These are phyloP conservation scores for Scedosporium aurantiacum DNA, from an alignment of 2,329 filamentous ascomycete genomes.

Conservation along the genomic window DNA sequence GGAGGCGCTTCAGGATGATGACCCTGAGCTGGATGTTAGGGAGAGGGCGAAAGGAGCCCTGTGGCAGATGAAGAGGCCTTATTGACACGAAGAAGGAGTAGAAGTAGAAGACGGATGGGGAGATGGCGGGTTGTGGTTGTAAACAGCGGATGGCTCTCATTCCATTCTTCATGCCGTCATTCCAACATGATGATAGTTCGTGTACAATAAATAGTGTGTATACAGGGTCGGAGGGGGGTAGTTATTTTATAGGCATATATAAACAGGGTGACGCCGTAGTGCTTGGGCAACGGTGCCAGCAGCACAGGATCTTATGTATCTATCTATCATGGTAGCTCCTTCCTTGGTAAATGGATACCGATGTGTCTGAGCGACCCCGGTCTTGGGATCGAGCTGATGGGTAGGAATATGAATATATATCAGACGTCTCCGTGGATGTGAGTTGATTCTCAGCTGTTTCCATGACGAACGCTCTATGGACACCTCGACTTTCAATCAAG, in stretches of 20 bases:
- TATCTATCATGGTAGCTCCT: too few relatives aligned
- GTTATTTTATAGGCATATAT: background rate
- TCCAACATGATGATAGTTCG: too few relatives aligned
- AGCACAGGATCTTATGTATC: background rate
- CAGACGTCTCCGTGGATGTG: too few relatives aligned
- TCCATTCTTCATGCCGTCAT: background rate
- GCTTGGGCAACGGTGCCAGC: background rate
- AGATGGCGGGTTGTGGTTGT: background rate
- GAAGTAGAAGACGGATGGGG: background rate
- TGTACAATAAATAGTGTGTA: background rate
- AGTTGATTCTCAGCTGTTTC: too few relatives aligned
- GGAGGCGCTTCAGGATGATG: conserved; percentile 47
- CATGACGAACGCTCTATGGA: too few relatives aligned
- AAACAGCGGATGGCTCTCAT: background rate
- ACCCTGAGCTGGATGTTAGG: conserved; percentile 69
- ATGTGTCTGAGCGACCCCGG: conserved; percentile 47
- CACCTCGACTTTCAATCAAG: too few relatives aligned
- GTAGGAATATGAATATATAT: too few relatives aligned
- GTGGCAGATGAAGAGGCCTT: conserved; percentile 50
- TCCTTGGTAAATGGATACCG: too few relatives aligned
- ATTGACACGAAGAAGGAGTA: background rate
- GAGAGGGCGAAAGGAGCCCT: conserved; percentile 74
- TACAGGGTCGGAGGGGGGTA: background rate
- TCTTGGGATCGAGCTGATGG: too few relatives aligned
- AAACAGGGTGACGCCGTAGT: background rate